Evolutionary conservation across 257 asterid species (phyloP).

Genomic region (Echium plantagineum): DNA sequence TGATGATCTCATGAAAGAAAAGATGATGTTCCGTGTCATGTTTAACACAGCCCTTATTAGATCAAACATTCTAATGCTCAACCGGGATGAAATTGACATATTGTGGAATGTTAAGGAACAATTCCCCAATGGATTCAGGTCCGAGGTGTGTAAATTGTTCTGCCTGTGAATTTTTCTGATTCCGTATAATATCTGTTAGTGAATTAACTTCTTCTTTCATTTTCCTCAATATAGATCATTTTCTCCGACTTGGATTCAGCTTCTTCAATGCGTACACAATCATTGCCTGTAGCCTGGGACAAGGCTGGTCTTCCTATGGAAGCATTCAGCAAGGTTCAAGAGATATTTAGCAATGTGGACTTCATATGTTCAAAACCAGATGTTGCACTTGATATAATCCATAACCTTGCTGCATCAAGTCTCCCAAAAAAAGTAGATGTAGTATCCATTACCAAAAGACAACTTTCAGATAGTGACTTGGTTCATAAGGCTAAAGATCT

Average conservation of each 20-base stretch:
- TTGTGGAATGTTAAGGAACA: constrained; percentile 39
- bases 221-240: constrained; percentile 36
- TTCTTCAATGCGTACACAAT: constrained; percentile 20
- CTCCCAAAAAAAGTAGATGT: constrained; percentile 24
- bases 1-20: constrained; percentile 30
- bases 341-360: constrained; percentile 29
- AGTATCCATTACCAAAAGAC: constrained; percentile 5
- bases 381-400: constrained; percentile 19
- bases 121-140: constrained; percentile 46
- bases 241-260: constrained; percentile 49
- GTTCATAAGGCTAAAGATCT: constrained; percentile 10
- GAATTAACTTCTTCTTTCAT: constrained; percentile 6
- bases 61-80: constrained; percentile 44
- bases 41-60: constrained; percentile 59
- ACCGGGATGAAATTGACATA: constrained; percentile 40
- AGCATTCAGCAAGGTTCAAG: constrained; percentile 35
- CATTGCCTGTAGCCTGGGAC: constrained; percentile 21
- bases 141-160: constrained; percentile 41
- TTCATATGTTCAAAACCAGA: constrained; percentile 23
- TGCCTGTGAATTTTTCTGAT: not conserved
- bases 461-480: constrained; percentile 9
- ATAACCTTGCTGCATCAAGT: constrained; percentile 20
- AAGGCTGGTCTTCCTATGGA: constrained; percentile 35
- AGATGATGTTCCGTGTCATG: constrained; percentile 54
- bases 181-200: not conserved